Conservation (phyloP, 1,284 basidiomycete genomes). For the Ustilago esculenta region DNA sequence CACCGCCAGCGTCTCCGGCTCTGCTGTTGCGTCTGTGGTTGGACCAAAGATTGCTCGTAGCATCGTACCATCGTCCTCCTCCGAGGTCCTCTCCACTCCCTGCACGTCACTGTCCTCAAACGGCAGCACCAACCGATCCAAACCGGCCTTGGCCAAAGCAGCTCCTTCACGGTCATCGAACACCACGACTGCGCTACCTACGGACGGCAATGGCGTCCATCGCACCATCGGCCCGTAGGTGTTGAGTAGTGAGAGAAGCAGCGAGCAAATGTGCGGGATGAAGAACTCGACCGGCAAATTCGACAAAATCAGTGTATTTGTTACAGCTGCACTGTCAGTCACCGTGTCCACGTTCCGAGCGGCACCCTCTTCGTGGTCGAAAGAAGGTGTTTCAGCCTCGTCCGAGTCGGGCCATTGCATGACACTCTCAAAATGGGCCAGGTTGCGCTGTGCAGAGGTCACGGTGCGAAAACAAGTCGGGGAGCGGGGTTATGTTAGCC, state of each 20-base stretch:
- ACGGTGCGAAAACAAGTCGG: neutral
- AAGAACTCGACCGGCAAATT: conserved; percentile 61
- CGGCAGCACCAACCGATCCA: conserved; percentile 54
- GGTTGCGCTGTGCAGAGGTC: conserved; percentile 33
- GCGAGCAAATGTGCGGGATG: conserved; percentile 48
- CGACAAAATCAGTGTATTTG: conserved; percentile 61
- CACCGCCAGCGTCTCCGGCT: conserved; percentile 48
- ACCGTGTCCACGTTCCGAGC: neutral
- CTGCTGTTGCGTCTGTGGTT: conserved; percentile 9
- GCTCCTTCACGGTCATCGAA: conserved; percentile 53
- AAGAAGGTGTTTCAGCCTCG: conserved; percentile 16
- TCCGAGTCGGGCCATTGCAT: conserved; percentile 50
- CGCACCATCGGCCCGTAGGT: conserved; percentile 58
- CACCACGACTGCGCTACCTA: conserved; percentile 55
- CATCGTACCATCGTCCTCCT: conserved; percentile 29
- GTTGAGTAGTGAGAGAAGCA: conserved; percentile 55
- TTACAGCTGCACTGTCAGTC: conserved; percentile 5
- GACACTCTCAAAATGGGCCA: conserved; percentile 46
- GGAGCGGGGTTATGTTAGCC: conserved; percentile 13
- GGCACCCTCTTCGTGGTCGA: conserved; percentile 1
- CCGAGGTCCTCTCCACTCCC: conserved; percentile 22
- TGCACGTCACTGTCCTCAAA: conserved; percentile 52
- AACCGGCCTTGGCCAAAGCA: conserved; percentile 42
- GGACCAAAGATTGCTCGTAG: conserved; percentile 41
- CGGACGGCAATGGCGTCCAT: conserved; percentile 58